These are phyloP conservation scores for Kingdonia uniflora DNA, from an alignment of 164 flowering plant genomes.

Conservation along the genomic window DNA sequence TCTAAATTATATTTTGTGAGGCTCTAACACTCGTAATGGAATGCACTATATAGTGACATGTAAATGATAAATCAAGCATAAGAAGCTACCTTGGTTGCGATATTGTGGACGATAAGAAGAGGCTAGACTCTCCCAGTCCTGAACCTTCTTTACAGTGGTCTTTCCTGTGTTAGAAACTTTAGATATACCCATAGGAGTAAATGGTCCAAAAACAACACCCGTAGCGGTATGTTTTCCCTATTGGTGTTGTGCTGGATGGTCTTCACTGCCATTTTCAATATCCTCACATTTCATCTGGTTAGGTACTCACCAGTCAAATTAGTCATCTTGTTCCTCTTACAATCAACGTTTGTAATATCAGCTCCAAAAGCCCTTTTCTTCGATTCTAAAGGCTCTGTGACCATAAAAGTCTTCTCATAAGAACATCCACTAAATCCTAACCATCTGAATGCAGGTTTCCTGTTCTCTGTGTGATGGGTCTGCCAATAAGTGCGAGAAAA, in stretches of 20 bases:
- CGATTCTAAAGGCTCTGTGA: constrained; percentile 13
- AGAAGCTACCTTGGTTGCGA: constrained; percentile 71
- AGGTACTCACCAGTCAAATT: constrained; percentile 11
- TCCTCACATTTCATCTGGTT: constrained; percentile 22
- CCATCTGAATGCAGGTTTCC: constrained; percentile 93
- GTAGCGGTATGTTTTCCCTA: constrained; percentile 22
- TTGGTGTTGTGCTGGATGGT: constrained; percentile 4
- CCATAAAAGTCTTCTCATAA: neutral
- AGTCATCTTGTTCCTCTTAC: constrained; percentile 37
- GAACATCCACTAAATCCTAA: constrained; percentile 41
- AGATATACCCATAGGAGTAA: constrained; percentile 44
- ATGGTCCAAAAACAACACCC: constrained; percentile 73
- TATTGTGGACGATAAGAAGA: constrained; percentile 59
- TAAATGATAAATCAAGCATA: neutral
- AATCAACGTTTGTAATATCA: constrained; percentile 53
- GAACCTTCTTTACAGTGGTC: constrained; percentile 15
- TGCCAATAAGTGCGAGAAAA: constrained; percentile 23
- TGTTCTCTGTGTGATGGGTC: constrained; percentile 59
- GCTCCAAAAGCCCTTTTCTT: constrained; percentile 70
- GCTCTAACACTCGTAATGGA: too few species aligned
- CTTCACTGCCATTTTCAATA: constrained; percentile 14
- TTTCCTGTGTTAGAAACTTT: constrained; percentile 18
- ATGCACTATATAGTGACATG: too few species aligned
- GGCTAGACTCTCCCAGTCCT: constrained; percentile 66
- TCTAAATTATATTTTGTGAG: too few species aligned